Evolutionary conservation across 2,329 filamentous ascomycete species (phyloP).

Genomic region (Aspergillus neotritici): DNA sequence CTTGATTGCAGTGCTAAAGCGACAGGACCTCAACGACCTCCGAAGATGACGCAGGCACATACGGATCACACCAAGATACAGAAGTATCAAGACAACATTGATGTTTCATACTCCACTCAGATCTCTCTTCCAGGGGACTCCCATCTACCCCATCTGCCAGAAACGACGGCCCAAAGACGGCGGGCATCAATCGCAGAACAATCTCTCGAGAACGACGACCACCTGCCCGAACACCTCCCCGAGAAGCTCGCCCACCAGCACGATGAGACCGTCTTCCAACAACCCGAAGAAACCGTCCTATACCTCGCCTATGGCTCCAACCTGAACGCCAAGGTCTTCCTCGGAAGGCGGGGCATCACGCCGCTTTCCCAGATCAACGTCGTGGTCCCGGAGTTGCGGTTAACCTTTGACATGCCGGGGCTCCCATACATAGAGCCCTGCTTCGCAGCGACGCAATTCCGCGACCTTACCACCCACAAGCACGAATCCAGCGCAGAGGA

Average conservation of each 20-base stretch:
- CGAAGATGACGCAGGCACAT: no score
- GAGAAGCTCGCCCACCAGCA: neutral
- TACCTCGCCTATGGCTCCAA: constrained; percentile 94
- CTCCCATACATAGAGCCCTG: constrained; percentile 85
- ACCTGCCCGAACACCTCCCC: constrained; percentile 17
- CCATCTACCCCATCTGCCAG: constrained; percentile 5
- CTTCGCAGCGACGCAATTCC: constrained; percentile 73
- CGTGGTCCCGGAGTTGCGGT: constrained; percentile 66
- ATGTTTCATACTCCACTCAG: no score
- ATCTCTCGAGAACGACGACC: constrained; percentile 21
- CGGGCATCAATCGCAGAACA: constrained; percentile 18
- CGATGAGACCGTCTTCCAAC: constrained; percentile 6
- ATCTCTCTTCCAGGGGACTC: no score
- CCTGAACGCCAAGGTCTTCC: constrained; percentile 72
- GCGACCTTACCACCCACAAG: constrained; percentile 37
- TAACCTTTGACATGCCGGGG: constrained; percentile 82
- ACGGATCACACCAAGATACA: no score
- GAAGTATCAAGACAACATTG: no score
- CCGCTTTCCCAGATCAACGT: constrained; percentile 79
- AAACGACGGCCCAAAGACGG: constrained; percentile 17
- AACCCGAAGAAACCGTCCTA: constrained; percentile 54
- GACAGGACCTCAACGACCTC: no score
- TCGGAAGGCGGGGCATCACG: constrained; percentile 68
- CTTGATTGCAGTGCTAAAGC: no score
- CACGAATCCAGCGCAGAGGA: neutral